Base-by-base conservation (phyloP, 495 filamentous ascomycete species). In the Cairneyella variabilis region DNA sequence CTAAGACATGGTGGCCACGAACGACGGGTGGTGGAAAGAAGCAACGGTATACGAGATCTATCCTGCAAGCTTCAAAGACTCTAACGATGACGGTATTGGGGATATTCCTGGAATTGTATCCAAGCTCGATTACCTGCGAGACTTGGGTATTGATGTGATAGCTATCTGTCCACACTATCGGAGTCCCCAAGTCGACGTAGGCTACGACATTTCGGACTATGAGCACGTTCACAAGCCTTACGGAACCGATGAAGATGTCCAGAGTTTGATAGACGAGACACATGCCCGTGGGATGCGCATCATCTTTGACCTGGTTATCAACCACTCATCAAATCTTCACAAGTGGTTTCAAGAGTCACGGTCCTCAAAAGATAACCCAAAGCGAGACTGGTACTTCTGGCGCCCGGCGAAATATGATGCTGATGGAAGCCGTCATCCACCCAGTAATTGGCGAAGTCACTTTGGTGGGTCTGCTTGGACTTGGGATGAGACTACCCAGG, bases 201-300 rank as follows among this genome's bases (percentile, higher is more conserved):
- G 78, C 18, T 81, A 82, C 71, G 63, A 89, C 53, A 85, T 89
- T 51, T 78, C 80, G 21, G 77, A 89, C 54, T 89, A 88, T 60
- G 72, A 80, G 51, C 72, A 67, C 36, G 77, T 88, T 17, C 74
- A 83, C 36, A 68, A 77, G 0, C 72, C 75, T 45, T 85, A 85
- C 56, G 76, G 79, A 27, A 83, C 81, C 23, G 69, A 89, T 43
- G 71, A 70, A 41, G 83, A 90, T 65, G 73, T 87, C 12, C 82
- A 87, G n/a, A 63, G 65, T 17, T 66, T 90, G 9, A 77, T 85
- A 20, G 34, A 74, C 22, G 82, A 71, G 14, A 65, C 62, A 14
- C 80, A 84, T 53, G 56, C 71, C 12, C 63, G 75, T 1, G 77
- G 74, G 2, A 80, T 85, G 76, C 77, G 73, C 55, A 64, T 85